Percentiles rank a stretch among this genome's conserved stretches.
These are phyloP conservation scores for Tolypocladium guangdongense DNA, from an alignment of 2,329 filamentous ascomycete species.

Conservation along the genomic window DNA sequence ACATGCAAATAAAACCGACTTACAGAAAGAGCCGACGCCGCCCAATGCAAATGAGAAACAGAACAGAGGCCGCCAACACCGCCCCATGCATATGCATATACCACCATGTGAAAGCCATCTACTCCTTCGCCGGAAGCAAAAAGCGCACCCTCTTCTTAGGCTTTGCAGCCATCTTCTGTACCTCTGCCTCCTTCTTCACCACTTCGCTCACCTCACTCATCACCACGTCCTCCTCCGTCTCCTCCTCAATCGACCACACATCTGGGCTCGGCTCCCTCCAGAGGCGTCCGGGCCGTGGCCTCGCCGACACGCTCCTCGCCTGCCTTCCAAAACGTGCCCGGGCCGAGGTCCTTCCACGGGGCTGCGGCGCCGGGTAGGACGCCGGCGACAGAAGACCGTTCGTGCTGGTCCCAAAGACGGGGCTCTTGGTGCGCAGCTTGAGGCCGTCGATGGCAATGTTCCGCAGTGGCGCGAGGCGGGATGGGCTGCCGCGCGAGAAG, in stretches of 20 bases:
- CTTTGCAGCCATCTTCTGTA: slow-evolving; percentile 31
- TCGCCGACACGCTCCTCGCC: slow-evolving; percentile 16
- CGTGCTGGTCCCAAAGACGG: slow-evolving; percentile 17
- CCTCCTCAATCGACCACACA: slow-evolving; percentile 50
- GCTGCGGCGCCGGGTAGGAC: slow-evolving; percentile 15
- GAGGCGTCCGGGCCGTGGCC: slow-evolving; percentile 28
- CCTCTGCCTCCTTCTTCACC: slow-evolving; percentile 8
- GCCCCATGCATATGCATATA: slow-evolving; percentile 16
- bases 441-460: slow-evolving; percentile 28
- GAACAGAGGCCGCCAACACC: slow-evolving; percentile 9
- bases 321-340: slow-evolving; percentile 12
- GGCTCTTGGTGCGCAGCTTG: slow-evolving; percentile 18
- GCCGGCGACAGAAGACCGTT: slow-evolving; percentile 11
- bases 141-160: slow-evolving; percentile 47
- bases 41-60: slow-evolving; percentile 3
- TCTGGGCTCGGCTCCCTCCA: slow-evolving; percentile 50
- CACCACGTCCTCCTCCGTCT: slow-evolving; percentile 41
- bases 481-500: slow-evolving; percentile 27
- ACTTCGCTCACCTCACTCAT: slow-evolving; percentile 28
- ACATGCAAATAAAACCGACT: not conserved
- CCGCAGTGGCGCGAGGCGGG: slow-evolving; percentile 30
- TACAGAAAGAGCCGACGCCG: slow-evolving; percentile 1
- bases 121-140: slow-evolving; percentile 34
- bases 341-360: slow-evolving; percentile 15
- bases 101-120: slow-evolving; percentile 2